Evolutionary conservation across 108 stramenopile genomes (phyloP).

Genomic region (Nitzschia sp.): DNA sequence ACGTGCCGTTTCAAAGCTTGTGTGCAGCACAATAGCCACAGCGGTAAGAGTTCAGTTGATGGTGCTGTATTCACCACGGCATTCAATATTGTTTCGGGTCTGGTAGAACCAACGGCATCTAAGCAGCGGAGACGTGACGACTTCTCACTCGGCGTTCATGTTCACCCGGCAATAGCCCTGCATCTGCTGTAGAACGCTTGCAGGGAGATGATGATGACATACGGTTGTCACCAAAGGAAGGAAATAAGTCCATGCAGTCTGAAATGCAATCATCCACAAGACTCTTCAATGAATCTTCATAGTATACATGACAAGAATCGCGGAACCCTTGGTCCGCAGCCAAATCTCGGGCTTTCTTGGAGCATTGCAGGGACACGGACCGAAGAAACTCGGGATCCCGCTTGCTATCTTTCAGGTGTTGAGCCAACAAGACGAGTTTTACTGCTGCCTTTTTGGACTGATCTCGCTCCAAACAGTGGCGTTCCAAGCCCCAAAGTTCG

Average conservation of each 20-base stretch:
- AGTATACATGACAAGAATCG: slow-evolving; percentile 9
- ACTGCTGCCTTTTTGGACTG: background rate
- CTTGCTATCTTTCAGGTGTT: slow-evolving; percentile 1
- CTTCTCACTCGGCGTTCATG: background rate
- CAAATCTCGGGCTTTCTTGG: background rate
- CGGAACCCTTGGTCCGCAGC: slow-evolving; percentile 6
- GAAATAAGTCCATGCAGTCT: background rate
- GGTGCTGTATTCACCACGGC: too few species aligned
- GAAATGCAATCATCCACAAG: slow-evolving; percentile 9
- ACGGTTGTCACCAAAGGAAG: background rate
- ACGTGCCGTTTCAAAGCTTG: too few species aligned
- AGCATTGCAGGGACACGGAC: background rate
- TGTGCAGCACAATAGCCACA: too few species aligned
- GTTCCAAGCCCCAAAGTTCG: background rate
- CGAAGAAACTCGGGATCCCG: slow-evolving; percentile 10
- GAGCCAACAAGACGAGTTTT: background rate
- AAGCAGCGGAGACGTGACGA: background rate
- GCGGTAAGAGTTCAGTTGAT: too few species aligned
- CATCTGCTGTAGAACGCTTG: slow-evolving; percentile 1
- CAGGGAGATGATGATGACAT: background rate
- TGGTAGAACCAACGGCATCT: background rate
- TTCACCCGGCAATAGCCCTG: background rate
- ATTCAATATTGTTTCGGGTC: too few species aligned
- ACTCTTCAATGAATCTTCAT: background rate
- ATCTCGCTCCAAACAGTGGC: background rate